Evolutionary conservation across 139 green algal genomes (phyloP), one percentile per base, ranked within the genome.

Genomic region (Chlamydomonas schloesseri): DNA sequence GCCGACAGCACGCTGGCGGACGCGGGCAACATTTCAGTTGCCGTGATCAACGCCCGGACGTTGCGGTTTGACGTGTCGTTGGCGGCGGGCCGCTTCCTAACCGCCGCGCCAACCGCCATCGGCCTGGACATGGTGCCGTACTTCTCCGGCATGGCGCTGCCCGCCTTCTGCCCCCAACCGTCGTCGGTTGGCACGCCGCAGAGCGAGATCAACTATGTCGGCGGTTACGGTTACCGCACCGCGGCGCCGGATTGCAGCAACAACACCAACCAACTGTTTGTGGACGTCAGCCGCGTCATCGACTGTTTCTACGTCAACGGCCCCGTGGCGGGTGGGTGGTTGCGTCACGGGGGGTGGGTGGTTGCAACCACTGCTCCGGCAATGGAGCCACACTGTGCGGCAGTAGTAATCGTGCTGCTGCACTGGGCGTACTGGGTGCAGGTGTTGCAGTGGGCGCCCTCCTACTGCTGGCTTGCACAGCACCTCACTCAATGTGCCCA

Each of bases 211-310:
- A 50, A 50, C 42, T 57, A 29, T 28, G 68, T 36, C 34, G 75
- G 75, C 34, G 75, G 28, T 20, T 24, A 37, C 24, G 37, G 75
- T 36, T 72, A 46, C 58, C 75, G 75, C 15, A 65, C 75, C 10
- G 15, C 21, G 2, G 57, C 24, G 21, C 42, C 42, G 42, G 23
- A 58, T 23, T 82, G 75, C 58, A 29, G 9, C 23, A 46, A 5
- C 4, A 10, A 24, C 21, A 60, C 34, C 14, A 29, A 14, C 11
- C 24, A 24, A 23, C 58, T 82, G 33, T 15, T 72, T 11, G 58
- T 82, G 21, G 75, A 71, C 75, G 75, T 82, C 36, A 72, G 58
- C 21, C 10, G 23, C 31, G 33, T 82, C 15, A 58, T 82, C 50
- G 57, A 58, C 18, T 82, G 75, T 36, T 71, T 60, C 17, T 67